Evolutionary conservation across 2,329 filamentous ascomycete genomes (phyloP).

Genomic region (Helotiales sp.): DNA sequence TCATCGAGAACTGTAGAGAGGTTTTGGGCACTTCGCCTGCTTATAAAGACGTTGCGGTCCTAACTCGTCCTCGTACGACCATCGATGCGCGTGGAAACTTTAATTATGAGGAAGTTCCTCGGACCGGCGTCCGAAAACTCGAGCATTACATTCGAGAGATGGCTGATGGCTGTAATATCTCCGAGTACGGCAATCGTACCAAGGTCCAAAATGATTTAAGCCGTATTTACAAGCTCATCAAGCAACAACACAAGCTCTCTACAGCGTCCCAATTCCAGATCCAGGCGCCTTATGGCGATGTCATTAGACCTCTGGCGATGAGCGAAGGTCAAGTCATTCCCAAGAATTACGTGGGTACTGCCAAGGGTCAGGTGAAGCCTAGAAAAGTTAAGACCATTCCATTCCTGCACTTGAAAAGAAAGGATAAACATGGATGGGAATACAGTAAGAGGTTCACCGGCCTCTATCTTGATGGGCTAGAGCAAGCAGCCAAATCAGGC

Average conservation of each 20-base stretch:
- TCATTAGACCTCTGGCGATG: conserved; percentile 93
- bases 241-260: conserved; percentile 96
- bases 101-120: conserved; percentile 85
- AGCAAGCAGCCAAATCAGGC: conserved; percentile 84
- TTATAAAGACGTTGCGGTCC: conserved; percentile 94
- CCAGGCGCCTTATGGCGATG: conserved; percentile 91
- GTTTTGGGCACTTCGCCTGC: conserved; percentile 82
- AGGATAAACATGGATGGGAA: conserved; percentile 93
- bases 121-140: conserved; percentile 89
- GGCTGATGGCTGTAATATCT: conserved; percentile 98
- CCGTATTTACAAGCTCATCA: conserved; percentile 97
- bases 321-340: conserved; percentile 97
- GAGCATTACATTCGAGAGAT: conserved; percentile 99
- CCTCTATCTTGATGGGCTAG: conserved; percentile 88
- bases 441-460: conserved; percentile 99
- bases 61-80: conserved; percentile 88
- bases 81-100: conserved; percentile 92
- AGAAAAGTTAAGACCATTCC: conserved; percentile 97
- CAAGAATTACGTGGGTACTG: conserved; percentile 71
- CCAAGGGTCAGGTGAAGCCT: conserved; percentile 64
- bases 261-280: conserved; percentile 97
- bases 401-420: conserved; percentile 95
- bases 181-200: conserved; percentile 95
- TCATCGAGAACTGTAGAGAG: conserved; percentile 97
- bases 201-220: conserved; percentile 97